Conservation (phyloP, 768 basidiomycete species). For the Antrodiella citrinella region DNA sequence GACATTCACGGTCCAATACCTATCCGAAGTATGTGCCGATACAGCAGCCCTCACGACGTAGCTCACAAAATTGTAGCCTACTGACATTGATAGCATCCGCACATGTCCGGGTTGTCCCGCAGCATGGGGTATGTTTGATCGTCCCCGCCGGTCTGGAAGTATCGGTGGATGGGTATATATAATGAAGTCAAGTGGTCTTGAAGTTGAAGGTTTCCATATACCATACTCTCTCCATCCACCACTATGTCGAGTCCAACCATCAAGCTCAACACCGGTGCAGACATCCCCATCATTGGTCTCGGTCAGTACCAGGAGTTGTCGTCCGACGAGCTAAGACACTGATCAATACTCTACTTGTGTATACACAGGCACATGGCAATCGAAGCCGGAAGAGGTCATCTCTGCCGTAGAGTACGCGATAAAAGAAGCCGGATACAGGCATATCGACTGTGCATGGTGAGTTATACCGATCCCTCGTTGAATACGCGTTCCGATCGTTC, state of each 20-base stretch:
- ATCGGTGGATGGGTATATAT: too few relatives aligned
- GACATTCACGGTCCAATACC: too few relatives aligned
- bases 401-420: slow-evolving; percentile 69
- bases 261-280: slow-evolving; percentile 52
- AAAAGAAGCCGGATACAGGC: slow-evolving; percentile 66
- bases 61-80: too few relatives aligned
- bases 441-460: slow-evolving; percentile 62
- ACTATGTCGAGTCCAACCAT: slow-evolving; percentile 29
- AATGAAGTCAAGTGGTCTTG: too few relatives aligned
- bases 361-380: slow-evolving; percentile 77
- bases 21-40: too few relatives aligned
- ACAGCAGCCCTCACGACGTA: too few relatives aligned
- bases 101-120: too few relatives aligned
- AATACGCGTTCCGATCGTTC: not conserved
- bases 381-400: slow-evolving; percentile 61
- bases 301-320: slow-evolving; percentile 29
- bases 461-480: slow-evolving; percentile 4
- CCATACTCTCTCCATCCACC: not conserved
- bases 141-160: too few relatives aligned
- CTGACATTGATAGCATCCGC: too few relatives aligned
- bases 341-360: not conserved
- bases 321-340: slow-evolving; percentile 1
- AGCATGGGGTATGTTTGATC: too few relatives aligned
- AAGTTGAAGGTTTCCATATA: not conserved
- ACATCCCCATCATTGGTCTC: slow-evolving; percentile 51